Evolutionary conservation across 2,329 filamentous ascomycete genomes (phyloP), one percentile per base, ranked within the genome.

Genomic region (Curvularia sp.): DNA sequence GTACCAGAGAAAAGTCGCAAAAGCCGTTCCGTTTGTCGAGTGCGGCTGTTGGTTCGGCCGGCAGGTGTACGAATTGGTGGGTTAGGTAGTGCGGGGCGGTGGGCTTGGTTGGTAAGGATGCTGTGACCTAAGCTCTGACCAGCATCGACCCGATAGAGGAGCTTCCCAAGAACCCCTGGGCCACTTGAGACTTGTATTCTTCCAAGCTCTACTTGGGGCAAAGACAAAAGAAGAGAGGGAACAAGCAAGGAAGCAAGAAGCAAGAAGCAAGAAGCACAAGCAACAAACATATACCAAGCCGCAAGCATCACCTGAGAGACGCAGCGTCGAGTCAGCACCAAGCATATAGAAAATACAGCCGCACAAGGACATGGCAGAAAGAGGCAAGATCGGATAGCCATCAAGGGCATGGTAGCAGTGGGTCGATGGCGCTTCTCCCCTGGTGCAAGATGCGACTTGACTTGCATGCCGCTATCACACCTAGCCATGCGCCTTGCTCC

Each of bases 11-110:
- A 58, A 58, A 55, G 55, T 43, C 34, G 59, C 47, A 30, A 25
- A 36, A 46, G 13, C 32, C 27, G 53, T 50, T 12, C 32, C 32
- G 53, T 48, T 48, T 38, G 46, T 53, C 49, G 43, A 49, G 59
- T 64, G 61, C 63, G 58, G 63, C 61, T 62, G 63, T 59, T 58
- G 43, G 49, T 54, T 53, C 45, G 28, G 51, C 28, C 51, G 53
- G 54, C 34, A 53, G 32, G 46, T 53, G 42, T 39, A 48, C 42
- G 57, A 57, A 55, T 38, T 38, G 41, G 54, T 53, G 49, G 48
- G 53, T 62, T 21, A 12, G 39, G 39, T 42, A 52, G 60, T 47
- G 63, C 63, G 63, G 63, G 60, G 60, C 50, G 63, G 60, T 58
- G 63, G 57, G 60, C 59, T 41, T 64, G 61, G 58, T 50, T 58